These are phyloP conservation scores for Calycina herbarum DNA, from an alignment of 2,329 filamentous ascomycete genomes.

Conservation along the genomic window DNA sequence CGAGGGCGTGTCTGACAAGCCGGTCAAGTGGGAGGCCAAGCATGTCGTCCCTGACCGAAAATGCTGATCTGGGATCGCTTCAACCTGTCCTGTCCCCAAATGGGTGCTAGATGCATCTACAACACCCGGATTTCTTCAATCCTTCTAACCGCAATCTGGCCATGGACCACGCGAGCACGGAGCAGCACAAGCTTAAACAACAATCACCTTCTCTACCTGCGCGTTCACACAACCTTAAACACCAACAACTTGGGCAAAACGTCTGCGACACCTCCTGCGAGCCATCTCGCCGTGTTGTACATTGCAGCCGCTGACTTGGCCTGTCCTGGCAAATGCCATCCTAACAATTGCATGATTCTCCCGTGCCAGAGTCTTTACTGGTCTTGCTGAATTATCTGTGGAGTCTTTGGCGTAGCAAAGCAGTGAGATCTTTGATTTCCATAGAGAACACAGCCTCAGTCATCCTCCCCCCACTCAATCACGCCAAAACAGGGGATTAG, in stretches of 20 bases:
- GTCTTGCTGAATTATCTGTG: not conserved
- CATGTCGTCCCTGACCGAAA: not conserved
- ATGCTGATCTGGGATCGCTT: not conserved
- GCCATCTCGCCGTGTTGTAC: not conserved
- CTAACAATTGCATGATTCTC: not conserved
- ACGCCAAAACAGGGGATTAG: too few species aligned
- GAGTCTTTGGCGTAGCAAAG: not conserved
- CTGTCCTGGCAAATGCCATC: conserved; percentile 1
- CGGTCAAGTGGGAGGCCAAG: not conserved
- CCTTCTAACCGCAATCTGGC: not conserved
- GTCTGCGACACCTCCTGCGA: not conserved
- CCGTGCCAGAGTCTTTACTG: not conserved
- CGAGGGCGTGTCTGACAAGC: not conserved
- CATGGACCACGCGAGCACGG: not conserved
- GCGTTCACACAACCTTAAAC: conserved; percentile 4
- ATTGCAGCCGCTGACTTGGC: not conserved
- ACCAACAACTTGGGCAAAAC: not conserved
- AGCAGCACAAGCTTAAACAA: not conserved
- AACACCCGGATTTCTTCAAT: not conserved
- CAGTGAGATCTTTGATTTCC: conserved; percentile 7
- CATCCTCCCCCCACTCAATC: not conserved
- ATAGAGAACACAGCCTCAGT: not conserved
- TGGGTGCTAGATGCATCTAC: too few species aligned
- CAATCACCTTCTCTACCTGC: not conserved
- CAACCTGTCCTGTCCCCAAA: not conserved